These are phyloP conservation scores for Paecilomyces formosus DNA, from an alignment of 2,329 filamentous ascomycete genomes.

Conservation along the genomic window DNA sequence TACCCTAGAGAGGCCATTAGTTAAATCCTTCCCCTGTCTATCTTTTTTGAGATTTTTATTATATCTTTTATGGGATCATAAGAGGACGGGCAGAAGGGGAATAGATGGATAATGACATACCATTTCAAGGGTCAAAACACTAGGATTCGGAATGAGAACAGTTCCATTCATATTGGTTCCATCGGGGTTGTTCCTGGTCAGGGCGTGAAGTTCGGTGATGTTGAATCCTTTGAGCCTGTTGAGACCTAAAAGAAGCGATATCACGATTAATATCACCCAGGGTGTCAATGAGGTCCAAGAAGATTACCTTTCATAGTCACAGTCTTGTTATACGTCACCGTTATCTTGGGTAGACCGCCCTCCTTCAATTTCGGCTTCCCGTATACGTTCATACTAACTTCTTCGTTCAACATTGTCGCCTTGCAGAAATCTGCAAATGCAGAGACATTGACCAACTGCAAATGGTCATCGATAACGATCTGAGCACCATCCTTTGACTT, in stretches of 20 bases:
- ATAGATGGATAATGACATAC: slow-evolving; percentile 13
- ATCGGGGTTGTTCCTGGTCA: slow-evolving; percentile 29
- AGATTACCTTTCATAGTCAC: slow-evolving; percentile 49
- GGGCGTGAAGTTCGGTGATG: slow-evolving; percentile 42
- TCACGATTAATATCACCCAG: background rate
- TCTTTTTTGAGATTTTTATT: too few species aligned
- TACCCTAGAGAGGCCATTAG: slow-evolving; percentile 30
- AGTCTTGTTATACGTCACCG: slow-evolving; percentile 49
- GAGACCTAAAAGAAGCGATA: slow-evolving; percentile 39
- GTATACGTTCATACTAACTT: slow-evolving; percentile 42
- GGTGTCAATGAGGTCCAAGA: background rate
- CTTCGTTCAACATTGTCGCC: slow-evolving; percentile 42
- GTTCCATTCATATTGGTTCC: slow-evolving; percentile 49
- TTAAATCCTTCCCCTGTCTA: too few species aligned
- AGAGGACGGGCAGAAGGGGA: background rate
- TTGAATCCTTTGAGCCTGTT: slow-evolving; percentile 49
- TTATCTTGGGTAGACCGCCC: slow-evolving; percentile 42
- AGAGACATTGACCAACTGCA: slow-evolving; percentile 35
- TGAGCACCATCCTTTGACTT: slow-evolving; percentile 36
- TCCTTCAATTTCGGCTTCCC: slow-evolving; percentile 48
- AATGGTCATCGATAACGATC: slow-evolving; percentile 36
- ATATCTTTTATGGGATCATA: too few species aligned
- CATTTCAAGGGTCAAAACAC: slow-evolving; percentile 49
- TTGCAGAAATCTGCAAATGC: slow-evolving; percentile 46
- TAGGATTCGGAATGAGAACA: slow-evolving; percentile 53